These are phyloP conservation scores for Dendrobium officinale DNA, from an alignment of 106 monocot species.

Conservation along the genomic window DNA sequence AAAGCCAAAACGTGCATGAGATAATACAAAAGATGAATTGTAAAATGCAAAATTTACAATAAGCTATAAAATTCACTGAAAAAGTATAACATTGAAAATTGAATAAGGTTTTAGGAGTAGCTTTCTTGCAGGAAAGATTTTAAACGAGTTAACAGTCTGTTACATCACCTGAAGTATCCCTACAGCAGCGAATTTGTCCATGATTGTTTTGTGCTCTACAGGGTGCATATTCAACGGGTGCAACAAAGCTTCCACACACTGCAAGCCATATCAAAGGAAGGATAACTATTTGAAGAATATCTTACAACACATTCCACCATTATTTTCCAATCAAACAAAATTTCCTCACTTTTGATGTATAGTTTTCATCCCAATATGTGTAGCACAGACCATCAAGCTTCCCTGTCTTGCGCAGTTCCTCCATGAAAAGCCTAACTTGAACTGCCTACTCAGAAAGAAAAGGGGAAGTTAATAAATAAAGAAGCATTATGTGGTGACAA, in stretches of 20 bases:
- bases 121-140: neutral
- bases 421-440: constrained; percentile 61
- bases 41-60: no score
- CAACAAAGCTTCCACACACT: constrained; percentile 80
- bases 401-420: constrained; percentile 57
- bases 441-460: constrained; percentile 39
- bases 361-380: constrained; percentile 94
- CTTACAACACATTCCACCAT: neutral
- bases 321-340: constrained; percentile 3
- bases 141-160: neutral
- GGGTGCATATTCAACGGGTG: constrained; percentile 63
- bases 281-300: neutral
- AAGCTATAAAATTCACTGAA: no score
- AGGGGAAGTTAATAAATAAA: neutral
- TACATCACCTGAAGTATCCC: constrained; percentile 78
- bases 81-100: no score
- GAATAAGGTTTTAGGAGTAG: no score
- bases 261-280: neutral
- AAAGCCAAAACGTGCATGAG: neutral
- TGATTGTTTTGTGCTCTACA: constrained; percentile 51
- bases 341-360: constrained; percentile 65
- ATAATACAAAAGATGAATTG: no score
- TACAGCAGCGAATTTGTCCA: constrained; percentile 91
- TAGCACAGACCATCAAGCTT: constrained; percentile 52
- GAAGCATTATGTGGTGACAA: neutral